phyloP scores from a whole-genome alignment of 169 alveolate species.

The Plasmodium falciparum region DNA sequence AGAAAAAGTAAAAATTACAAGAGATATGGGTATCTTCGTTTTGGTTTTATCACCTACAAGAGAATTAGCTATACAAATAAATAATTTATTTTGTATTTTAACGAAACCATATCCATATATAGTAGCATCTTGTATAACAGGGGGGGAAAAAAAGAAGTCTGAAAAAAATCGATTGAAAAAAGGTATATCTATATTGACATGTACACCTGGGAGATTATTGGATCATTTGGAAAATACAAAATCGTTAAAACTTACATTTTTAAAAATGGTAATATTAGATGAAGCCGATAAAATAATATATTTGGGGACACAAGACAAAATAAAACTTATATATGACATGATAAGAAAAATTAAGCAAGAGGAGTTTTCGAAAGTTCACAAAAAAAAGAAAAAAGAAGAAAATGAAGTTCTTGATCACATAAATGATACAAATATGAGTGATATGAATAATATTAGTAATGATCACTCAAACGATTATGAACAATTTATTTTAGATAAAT shows the following conservation, averaged over 20 bases:
- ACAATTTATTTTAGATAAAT: conserved; percentile 10
- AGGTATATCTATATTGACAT: conserved; percentile 94
- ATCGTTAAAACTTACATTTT: conserved; percentile 90
- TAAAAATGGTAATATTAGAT: conserved; percentile 92
- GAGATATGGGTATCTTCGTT: conserved; percentile 89
- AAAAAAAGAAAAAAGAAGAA: conserved; percentile 11
- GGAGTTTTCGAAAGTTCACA: not conserved
- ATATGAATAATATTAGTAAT: no score
- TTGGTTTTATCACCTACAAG: conserved; percentile 91
- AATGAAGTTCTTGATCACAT: not conserved
- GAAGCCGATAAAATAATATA: conserved; percentile 99
- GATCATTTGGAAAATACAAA: conserved; percentile 94
- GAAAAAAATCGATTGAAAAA: conserved; percentile 93
- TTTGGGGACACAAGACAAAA: conserved; percentile 96
- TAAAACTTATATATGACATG: conserved; percentile 88
- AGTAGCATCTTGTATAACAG: conserved; percentile 85
- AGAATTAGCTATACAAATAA: conserved; percentile 91
- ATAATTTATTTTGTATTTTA: conserved; percentile 73
- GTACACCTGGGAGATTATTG: conserved; percentile 98
- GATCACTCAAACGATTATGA: not conserved
- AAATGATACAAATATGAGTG: no score
- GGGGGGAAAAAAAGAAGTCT: conserved; percentile 93
- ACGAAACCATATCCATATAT: conserved; percentile 84
- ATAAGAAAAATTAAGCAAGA: conserved; percentile 19
- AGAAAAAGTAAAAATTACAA: conserved; percentile 74